Evolutionary conservation across 257 asterid species (phyloP), one percentile per base, ranked within the genome.

Genomic region (Solanum tarapatanum): DNA sequence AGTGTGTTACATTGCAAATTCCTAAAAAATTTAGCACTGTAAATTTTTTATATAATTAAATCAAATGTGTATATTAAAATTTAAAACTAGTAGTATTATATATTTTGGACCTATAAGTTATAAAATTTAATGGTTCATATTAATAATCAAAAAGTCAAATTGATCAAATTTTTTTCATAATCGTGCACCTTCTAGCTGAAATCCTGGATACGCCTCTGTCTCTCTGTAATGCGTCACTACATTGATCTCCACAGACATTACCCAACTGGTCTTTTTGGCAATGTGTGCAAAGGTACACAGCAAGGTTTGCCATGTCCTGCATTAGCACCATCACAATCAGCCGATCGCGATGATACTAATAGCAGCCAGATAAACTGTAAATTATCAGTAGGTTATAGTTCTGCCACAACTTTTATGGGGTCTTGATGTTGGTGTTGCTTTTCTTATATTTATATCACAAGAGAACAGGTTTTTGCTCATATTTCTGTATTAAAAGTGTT

Each of bases 261-360:
- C 83, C 89, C 89, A 7, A 69, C 83, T 17, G 87, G 58, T 17
- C 89, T 87, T 69, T 87, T 87, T 45, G 51, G n/a, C 55, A 87
- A 28, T 36, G 48, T 35, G 75, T 86, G 88, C 68, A 36, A 11
- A 24, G 82, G 75, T 24, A 62, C n/a, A 62, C 68, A 39, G 26
- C 13, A 39, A 21, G 83, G 89, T 68, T 83, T 87, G 23, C 13
- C 0, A 5, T 85, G 87, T 79, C 66, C 45, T 23, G 80, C 17
- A 64, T 45, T 35, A 64, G 55, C 79, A 41, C 79, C 87, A 37
- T 64, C 79, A 13, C 60, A 24, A 11, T 64, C 70, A 35, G 16
- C 74, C 4, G 58, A 19, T 17, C 24, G 2, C 24, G 66, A 84
- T 4, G 79, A 37, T 62, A 30, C 33, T 19, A 64, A 9, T 64